These are phyloP conservation scores for Lodderomyces orthopsilosis DNA, from an alignment of 1,139 yeast genomes.

Conservation along the genomic window DNA sequence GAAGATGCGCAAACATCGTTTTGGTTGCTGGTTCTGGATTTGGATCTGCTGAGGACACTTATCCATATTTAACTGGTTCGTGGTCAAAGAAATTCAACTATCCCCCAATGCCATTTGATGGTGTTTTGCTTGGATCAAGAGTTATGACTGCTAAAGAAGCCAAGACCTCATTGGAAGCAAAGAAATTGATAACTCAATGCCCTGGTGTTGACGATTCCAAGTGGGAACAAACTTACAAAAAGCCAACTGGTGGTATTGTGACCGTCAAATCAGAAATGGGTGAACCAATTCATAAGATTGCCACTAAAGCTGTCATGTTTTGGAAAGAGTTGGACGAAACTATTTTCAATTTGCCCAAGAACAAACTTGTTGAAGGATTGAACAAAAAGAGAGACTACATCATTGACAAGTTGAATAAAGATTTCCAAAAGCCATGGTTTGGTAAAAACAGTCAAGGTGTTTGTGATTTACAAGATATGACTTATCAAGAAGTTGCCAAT, in stretches of 20 bases:
- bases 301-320: constrained; percentile 94
- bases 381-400: constrained; percentile 83
- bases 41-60: constrained; percentile 94
- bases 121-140: constrained; percentile 93
- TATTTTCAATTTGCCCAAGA: constrained; percentile 85
- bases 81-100: constrained; percentile 85
- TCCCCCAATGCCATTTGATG: constrained; percentile 99
- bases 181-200: constrained; percentile 85
- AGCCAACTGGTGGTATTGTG: constrained; percentile 94
- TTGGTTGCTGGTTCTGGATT: constrained; percentile 98
- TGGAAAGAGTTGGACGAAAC: constrained; percentile 98
- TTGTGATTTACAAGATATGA: constrained; percentile 93
- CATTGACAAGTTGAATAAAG: constrained; percentile 81
- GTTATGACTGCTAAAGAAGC: constrained; percentile 98
- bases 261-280: constrained; percentile 99
- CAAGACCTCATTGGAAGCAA: constrained; percentile 89
- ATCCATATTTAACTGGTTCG: constrained; percentile 94
- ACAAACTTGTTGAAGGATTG: constrained; percentile 79
- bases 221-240: constrained; percentile 95
- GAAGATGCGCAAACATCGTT: constrained; percentile 86
- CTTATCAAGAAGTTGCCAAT: constrained; percentile 85
- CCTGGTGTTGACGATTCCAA: constrained; percentile 82
- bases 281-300: constrained; percentile 97
- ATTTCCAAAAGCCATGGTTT: constrained; percentile 98
- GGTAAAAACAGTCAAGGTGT: constrained; percentile 74